These are phyloP conservation scores for Didymella exigua DNA, from an alignment of 2,329 filamentous ascomycete genomes.

Conservation along the genomic window DNA sequence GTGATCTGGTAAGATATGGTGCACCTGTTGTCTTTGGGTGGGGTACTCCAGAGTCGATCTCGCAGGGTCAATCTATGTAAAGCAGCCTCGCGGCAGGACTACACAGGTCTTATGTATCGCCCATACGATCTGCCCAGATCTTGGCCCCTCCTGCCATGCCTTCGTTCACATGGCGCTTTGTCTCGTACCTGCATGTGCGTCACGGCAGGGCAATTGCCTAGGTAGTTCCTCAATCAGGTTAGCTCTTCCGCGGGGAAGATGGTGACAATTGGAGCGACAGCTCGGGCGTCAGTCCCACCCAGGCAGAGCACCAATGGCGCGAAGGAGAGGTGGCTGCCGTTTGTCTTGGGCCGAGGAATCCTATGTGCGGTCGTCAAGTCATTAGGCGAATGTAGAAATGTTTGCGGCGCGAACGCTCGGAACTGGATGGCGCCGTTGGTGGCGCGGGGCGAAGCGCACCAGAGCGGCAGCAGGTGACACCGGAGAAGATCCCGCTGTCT, in stretches of 20 bases:
- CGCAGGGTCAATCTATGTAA: background rate
- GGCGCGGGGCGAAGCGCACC: background rate
- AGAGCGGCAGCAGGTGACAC: slow-evolving; percentile 8
- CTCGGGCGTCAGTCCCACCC: slow-evolving; percentile 4
- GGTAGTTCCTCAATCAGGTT: slow-evolving; percentile 24
- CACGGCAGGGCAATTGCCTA: slow-evolving; percentile 21
- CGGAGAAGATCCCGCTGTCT: background rate
- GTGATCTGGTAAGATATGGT: slow-evolving; percentile 1
- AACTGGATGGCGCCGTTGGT: slow-evolving; percentile 9
- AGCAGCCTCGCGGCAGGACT: background rate
- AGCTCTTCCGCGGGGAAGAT: slow-evolving; percentile 24
- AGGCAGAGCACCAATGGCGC: slow-evolving; percentile 1
- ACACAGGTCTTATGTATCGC: slow-evolving; percentile 19
- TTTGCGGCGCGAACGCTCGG: background rate
- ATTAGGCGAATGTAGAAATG: slow-evolving; percentile 6
- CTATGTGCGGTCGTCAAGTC: slow-evolving; percentile 1
- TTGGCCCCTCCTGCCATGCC: slow-evolving; percentile 18
- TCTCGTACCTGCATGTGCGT: slow-evolving; percentile 23
- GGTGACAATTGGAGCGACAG: background rate
- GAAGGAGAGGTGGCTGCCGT: background rate
- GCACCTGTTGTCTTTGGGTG: slow-evolving; percentile 6
- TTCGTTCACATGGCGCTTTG: slow-evolving; percentile 21
- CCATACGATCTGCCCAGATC: slow-evolving; percentile 13
- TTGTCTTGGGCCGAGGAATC: slow-evolving; percentile 15
- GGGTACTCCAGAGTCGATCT: background rate